Evolutionary conservation across 768 basidiomycete genomes (phyloP).

Genomic region (Gloeopeniophorella convolvens): DNA sequence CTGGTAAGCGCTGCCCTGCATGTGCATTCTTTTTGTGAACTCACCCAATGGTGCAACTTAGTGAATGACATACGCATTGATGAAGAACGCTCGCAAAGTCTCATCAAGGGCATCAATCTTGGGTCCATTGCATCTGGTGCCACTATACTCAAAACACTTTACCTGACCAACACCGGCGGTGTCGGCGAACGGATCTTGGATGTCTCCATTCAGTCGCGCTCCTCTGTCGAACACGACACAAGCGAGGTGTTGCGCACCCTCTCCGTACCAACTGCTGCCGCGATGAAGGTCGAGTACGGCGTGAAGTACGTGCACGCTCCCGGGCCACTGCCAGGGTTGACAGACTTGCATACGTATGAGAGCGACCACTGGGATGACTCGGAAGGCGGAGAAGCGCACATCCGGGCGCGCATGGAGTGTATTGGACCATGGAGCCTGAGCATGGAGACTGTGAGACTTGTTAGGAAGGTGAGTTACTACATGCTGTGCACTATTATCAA

Average conservation of each 20-base stretch:
- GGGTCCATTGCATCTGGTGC: conserved; percentile 57
- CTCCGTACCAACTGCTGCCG: conserved; percentile 55
- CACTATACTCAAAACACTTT: conserved; percentile 53
- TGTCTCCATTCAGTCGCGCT: conserved; percentile 65
- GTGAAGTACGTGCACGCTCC: conserved; percentile 47
- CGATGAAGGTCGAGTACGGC: conserved; percentile 49
- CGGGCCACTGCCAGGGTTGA: conserved; percentile 38
- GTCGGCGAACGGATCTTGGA: conserved; percentile 72
- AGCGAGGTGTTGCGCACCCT: conserved; percentile 67
- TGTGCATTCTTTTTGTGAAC: neutral
- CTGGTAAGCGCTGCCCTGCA: conserved; percentile 39
- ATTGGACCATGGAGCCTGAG: conserved; percentile 49
- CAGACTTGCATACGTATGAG: conserved; percentile 51
- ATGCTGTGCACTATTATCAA: neutral
- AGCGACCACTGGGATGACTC: conserved; percentile 45
- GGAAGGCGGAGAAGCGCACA: conserved; percentile 49
- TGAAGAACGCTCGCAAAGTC: conserved; percentile 55
- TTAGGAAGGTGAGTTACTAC: conserved; percentile 40
- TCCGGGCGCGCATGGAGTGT: conserved; percentile 47
- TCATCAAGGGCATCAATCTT: conserved; percentile 69
- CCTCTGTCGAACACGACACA: conserved; percentile 26
- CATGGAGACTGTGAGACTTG: conserved; percentile 44
- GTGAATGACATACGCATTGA: conserved; percentile 58
- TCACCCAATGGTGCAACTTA: conserved; percentile 24
- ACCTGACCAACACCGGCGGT: conserved; percentile 53